Conservation (phyloP, 2,329 filamentous ascomycete species). For the Peltaster fructicola region DNA sequence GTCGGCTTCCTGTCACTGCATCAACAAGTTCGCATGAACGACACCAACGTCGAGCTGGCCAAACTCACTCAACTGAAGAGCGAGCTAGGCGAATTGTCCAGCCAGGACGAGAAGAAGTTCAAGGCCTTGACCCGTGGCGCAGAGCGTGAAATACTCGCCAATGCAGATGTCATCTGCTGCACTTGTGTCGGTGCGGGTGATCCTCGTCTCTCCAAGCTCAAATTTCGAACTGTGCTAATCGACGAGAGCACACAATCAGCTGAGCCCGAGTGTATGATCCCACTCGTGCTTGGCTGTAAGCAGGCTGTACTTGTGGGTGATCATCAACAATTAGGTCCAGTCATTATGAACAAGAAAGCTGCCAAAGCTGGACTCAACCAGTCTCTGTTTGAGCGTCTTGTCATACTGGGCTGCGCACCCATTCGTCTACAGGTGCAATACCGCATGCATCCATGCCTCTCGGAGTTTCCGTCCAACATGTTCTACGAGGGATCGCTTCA, state of each 20-base stretch:
- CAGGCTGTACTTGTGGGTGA: conserved; percentile 97
- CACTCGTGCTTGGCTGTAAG: conserved; percentile 89
- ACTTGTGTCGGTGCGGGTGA: conserved; percentile 96
- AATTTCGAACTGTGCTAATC: conserved; percentile 94
- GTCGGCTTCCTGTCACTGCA: conserved; percentile 91
- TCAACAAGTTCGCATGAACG: conserved; percentile 90
- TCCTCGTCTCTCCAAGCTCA: conserved; percentile 87
- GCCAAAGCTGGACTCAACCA: conserved; percentile 95
- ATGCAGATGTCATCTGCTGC: conserved; percentile 96
- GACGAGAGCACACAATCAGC: conserved; percentile 97
- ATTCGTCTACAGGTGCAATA: conserved; percentile 95
- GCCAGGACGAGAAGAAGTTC: conserved; percentile 95
- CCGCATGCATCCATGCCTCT: conserved; percentile 95
- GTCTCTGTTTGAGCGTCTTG: conserved; percentile 92
- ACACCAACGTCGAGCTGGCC: conserved; percentile 81
- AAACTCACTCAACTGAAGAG: conserved; percentile 88
- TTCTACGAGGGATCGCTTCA: conserved; percentile 96
- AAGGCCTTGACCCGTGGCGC: conserved; percentile 87
- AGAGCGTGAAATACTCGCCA: conserved; percentile 84
- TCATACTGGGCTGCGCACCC: conserved; percentile 75
- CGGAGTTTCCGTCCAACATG: conserved; percentile 97
- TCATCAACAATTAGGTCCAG: conserved; percentile 91
- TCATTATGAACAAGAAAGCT: conserved; percentile 99
- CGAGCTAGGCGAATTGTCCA: conserved; percentile 78
- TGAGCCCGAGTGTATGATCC: conserved; percentile 98